Percentiles rank a stretch among this genome's conserved stretches.
These are phyloP conservation scores for Royoungia palumana DNA, from an alignment of 768 basidiomycete species.

Conservation along the genomic window DNA sequence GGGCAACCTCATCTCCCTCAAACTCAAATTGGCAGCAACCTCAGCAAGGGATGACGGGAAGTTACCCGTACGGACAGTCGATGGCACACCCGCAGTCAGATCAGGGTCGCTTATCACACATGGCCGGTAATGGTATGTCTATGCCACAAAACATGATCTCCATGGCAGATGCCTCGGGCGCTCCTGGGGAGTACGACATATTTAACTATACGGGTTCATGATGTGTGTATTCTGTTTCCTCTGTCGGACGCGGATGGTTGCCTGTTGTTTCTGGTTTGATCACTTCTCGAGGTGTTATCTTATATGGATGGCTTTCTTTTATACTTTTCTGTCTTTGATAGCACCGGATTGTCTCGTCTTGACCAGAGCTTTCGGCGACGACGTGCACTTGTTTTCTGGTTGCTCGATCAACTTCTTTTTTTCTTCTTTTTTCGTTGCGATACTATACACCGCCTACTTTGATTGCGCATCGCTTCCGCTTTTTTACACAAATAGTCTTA, in stretches of 20 bases:
- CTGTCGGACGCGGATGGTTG: slow-evolving; percentile 16
- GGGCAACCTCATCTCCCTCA: slow-evolving; percentile 24
- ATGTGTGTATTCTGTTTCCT: slow-evolving; percentile 13
- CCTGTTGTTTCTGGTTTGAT: slow-evolving; percentile 14
- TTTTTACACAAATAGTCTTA: slow-evolving; percentile 22
- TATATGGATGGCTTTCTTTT: slow-evolving; percentile 13
- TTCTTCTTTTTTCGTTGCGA: slow-evolving; percentile 3
- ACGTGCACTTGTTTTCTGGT: background rate
- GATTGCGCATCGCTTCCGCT: slow-evolving; percentile 16
- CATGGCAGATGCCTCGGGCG: slow-evolving; percentile 39
- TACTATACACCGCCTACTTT: slow-evolving; percentile 20
- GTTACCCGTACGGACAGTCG: slow-evolving; percentile 29
- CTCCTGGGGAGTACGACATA: slow-evolving; percentile 49
- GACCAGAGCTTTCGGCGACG: background rate
- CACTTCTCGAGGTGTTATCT: slow-evolving; percentile 21
- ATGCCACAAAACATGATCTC: slow-evolving; percentile 44
- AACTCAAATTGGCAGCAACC: slow-evolving; percentile 28
- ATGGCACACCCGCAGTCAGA: slow-evolving; percentile 27
- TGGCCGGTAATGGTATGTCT: slow-evolving; percentile 45
- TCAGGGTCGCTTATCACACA: slow-evolving; percentile 40
- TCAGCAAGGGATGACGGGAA: slow-evolving; percentile 25
- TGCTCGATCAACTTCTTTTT: slow-evolving; percentile 1
- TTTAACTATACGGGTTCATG: slow-evolving; percentile 55
- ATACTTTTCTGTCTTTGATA: slow-evolving; percentile 5
- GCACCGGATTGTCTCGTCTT: slow-evolving; percentile 5